Evolutionary conservation across 2,329 filamentous ascomycete species (phyloP), one percentile per base, ranked within the genome.

Genomic region (Phialophora expanda): DNA sequence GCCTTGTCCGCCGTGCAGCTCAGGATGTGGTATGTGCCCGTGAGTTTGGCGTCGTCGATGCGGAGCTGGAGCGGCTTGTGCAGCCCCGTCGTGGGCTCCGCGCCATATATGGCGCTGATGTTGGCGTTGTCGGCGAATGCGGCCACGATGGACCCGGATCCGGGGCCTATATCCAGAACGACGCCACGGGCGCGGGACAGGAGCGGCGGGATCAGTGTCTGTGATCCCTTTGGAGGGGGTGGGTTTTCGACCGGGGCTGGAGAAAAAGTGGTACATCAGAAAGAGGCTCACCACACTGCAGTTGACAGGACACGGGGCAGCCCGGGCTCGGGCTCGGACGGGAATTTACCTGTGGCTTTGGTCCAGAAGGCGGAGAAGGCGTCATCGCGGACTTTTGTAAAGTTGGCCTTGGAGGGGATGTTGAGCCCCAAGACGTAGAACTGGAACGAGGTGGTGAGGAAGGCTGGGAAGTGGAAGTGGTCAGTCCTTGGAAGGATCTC

Each of bases 91-190:
- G 81, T 82, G 0, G 85, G 85, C 71, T 87, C 85, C 1, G 84
- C 79, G 53, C 84, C 85, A 68, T 86, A 87, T 51, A 86, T 80
- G 14, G 77, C 75, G 8, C 70, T 77, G 65, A 86, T 80, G 3
- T 78, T 75, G 1, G 75, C 72, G 6, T 75, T 74, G 61, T 78
- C 73, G 7, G 77, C 46, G 66, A 86, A 83, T 54, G 78, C 77
- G 0, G 75, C 75, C 56, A 86, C 77, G 62, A 85, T 80, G 14
- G 81, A 78, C 34, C 85, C 85, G 32, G 78, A 82, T 4, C 85
- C 85, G 0, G 85, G 85, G 5, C 82, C 82, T 32, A 84, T 76
- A 68, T 84, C 82, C 3, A 84, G 76, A 20, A 84, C 79, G 3
- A 77, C 68, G 2, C 82, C 82, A 1, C 72, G 71, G 1, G 80